Conservation (phyloP, 2,329 filamentous ascomycete species). For the Hypoxylon sp. region DNA sequence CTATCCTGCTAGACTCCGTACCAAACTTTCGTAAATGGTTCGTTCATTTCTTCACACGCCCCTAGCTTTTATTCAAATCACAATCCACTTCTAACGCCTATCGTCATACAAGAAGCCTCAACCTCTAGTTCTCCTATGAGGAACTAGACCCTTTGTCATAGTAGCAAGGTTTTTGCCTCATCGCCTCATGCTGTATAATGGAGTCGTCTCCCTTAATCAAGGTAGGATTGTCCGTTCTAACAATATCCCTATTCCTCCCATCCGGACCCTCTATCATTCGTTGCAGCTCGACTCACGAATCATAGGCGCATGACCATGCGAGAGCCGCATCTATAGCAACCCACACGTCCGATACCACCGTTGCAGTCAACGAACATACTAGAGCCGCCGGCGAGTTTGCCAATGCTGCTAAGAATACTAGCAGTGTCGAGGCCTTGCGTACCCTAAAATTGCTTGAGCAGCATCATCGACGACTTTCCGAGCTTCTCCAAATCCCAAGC, state of each 20-base stretch:
- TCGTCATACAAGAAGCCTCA: constrained; percentile 25
- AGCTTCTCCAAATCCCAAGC: constrained; percentile 80
- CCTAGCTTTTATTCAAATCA: constrained; percentile 29
- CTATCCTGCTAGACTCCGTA: constrained; percentile 20
- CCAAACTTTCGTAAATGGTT: constrained; percentile 23
- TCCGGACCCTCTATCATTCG: constrained; percentile 19
- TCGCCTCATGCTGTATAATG: constrained; percentile 61
- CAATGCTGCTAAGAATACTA: constrained; percentile 80
- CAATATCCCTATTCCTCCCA: neutral
- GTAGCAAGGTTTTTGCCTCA: constrained; percentile 9
- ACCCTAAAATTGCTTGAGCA: constrained; percentile 87
- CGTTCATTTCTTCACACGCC: constrained; percentile 26
- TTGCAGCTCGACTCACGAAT: constrained; percentile 30
- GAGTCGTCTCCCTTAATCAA: constrained; percentile 77
- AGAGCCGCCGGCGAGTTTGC: constrained; percentile 90
- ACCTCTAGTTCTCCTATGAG: constrained; percentile 8
- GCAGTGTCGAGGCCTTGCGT: constrained; percentile 78
- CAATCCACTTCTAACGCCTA: constrained; percentile 15
- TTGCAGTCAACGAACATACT: constrained; percentile 89
- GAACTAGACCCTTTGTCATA: constrained; percentile 16
- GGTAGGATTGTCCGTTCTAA: constrained; percentile 57
- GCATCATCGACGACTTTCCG: constrained; percentile 86
- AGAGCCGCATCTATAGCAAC: constrained; percentile 83
- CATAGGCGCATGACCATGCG: constrained; percentile 87
- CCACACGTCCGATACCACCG: constrained; percentile 79